Evolutionary conservation across 192 early-diverging fungal genomes (phyloP), one percentile per base, ranked within the genome.

Genomic region (Geranomyces michiganensis): DNA sequence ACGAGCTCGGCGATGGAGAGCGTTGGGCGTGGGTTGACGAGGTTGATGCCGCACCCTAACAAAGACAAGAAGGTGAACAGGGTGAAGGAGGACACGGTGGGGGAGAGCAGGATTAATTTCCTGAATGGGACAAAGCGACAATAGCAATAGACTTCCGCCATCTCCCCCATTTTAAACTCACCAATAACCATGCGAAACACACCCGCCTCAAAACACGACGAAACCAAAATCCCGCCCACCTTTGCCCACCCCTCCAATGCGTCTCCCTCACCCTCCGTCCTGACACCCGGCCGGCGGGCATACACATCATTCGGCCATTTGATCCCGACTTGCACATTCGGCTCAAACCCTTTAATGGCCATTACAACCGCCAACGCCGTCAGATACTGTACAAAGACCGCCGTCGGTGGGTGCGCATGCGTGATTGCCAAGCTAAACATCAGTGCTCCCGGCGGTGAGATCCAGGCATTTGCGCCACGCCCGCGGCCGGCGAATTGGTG

Each of bases 231-330:
- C 1, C 97, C 96, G 63, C 96, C 92, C 51, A 99, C 89, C 81
- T 96, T 95, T 63, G 68, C 76, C 66, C 79, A 55, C 21, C 62
- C 62, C 0, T 67, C 71, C n/a, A 45, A 48, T 7, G 3, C 36
- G 3, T 10, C 36, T 41, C 36, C 36, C 36, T 10, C 36, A 41
- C 36, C 36, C 3, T 10, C 36, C 36, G 5, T 3, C 33, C 36
- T n/a, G 36, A 41, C 36, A 67, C 80, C 13, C 62, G 33, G 26
- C 19, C 69, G 41, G 53, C 68, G 51, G 3, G 85, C 92, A 78
- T 99, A 99, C 22, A 99, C 85, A 72, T 99, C 97, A 71, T 99
- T 99, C 49, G 97, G 97, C 97, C 97, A 99, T 79, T 99, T 99
- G 53, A 99, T 77, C 33, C 87, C 85, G 63, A 99, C 74, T 0